Base-by-base conservation (phyloP, 177 flowering plant genomes). In the Vitis hybrid region DNA sequence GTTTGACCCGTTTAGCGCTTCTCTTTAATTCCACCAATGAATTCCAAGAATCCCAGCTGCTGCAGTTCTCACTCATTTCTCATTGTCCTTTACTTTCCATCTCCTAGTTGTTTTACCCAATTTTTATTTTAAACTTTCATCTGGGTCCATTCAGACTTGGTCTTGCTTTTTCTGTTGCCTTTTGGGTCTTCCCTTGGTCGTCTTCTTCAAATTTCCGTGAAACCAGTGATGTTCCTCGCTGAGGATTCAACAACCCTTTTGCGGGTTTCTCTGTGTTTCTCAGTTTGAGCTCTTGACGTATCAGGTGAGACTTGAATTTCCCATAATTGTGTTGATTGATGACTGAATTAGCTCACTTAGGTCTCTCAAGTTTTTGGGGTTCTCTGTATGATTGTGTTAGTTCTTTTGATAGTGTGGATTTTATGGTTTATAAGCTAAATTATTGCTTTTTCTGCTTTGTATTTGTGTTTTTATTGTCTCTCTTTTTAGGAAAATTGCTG, bases 251-350 rank as follows among this genome's bases (percentile, higher is more conserved):
- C 21, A 2, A 11, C 60, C 62, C 58, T 57, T 48, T 19, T 4
- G 49, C 4, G 39, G 21, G 22, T 59, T 65, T 64, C 50, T 26
- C 50, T 52, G 29, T 63, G 18, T 49, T 67, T 53, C 49, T 48
- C 39, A 53, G 66, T 13, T 53, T 10, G 51, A 8, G 49, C 21
- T 53, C n/a, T 8, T 60, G 31, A 16, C 18, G 11, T 53, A 29
- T 68, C 72, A 68, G 76, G 76, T 73, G 11, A 26, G 68, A 55
- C 39, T 48, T 71, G 26, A 14, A 10, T 12, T 60, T 73, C 18
- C 14, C 2, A 10, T 51, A 21, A 49, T 9, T 57, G 3, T 65
- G 56, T 64, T 64, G 49, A 64, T 64, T 48, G 3, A 52, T 14
- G 51, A 39, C 15, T 10, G 39, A 62, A 59, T 70, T 66, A 66